Evolutionary conservation across 257 asterid genomes (phyloP), one percentile per base, ranked within the genome.

Genomic region (Phtheirospermum japonicum): DNA sequence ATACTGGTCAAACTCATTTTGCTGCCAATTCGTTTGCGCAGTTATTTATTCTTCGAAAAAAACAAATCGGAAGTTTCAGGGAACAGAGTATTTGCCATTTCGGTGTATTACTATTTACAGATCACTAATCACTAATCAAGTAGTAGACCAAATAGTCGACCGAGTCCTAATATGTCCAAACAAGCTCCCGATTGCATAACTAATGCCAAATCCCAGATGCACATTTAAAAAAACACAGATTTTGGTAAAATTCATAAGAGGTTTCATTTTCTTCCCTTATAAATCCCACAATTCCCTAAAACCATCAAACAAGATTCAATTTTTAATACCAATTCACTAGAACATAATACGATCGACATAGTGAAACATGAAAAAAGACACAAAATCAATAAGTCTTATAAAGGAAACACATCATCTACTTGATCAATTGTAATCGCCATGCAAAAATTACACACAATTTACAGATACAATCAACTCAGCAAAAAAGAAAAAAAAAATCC

Each of bases 1-100:
- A 67, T 49, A 67, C 23, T 33, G 49, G 54, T 49, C 57, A n/a
- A 19, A 73, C 60, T 20, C 68, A 42, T 30, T 18, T n/a, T n/a
- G n/a, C n/a, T 17, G 30, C 43, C 32, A 12, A 48, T 57, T 14
- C n/a, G 49, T 20, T 28, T 7, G 28, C 50, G 33, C 32, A 16
- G 43, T 9, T 50, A 42, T 53, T 64, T 42, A 62, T 31, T 37
- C 58, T 46, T 34, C 50, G 14, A 3, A 3, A 64, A 28, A 37
- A 48, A n/a, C n/a, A 54, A 61, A 55, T 39, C 31, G 20, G 4
- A 54, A 59, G 7, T 9, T 17, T 49, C 57, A 46, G 42, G 42
- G 33, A 4, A 17, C 30, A 17, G 19, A 48, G 39, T 69, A 54
- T 43, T 16, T 51, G 64, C 62, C 11, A 19, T 8, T 37, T 39